phyloP scores from a whole-genome alignment of 108 stramenopile species.

The Poteriospumella lacustris region DNA sequence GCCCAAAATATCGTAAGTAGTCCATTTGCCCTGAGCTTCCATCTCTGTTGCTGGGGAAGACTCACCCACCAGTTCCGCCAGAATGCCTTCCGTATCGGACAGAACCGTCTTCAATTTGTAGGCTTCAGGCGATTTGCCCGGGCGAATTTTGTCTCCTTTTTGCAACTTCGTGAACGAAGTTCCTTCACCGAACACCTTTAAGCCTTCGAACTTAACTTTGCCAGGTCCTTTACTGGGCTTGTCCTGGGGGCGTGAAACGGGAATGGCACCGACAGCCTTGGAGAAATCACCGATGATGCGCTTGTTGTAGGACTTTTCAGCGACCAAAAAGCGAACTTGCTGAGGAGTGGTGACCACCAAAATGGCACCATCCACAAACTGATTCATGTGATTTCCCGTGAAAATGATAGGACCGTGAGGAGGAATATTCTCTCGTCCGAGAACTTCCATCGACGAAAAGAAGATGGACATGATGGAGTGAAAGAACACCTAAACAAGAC shows the following conservation, averaged over 20 bases:
- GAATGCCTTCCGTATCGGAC: constrained; percentile 37
- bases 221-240: background rate
- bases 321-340: constrained; percentile 82
- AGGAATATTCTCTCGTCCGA: constrained; percentile 83
- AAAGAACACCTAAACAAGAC: constrained; percentile 44
- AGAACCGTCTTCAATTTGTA: constrained; percentile 32
- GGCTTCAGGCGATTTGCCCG: background rate
- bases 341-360: constrained; percentile 77
- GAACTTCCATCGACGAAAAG: constrained; percentile 77
- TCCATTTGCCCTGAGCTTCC: background rate
- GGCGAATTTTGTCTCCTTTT: constrained; percentile 26
- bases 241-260: constrained; percentile 50
- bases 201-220: background rate
- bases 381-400: constrained; percentile 91
- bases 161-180: constrained; percentile 1
- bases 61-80: constrained; percentile 34
- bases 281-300: constrained; percentile 85
- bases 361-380: constrained; percentile 87
- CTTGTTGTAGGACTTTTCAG: constrained; percentile 78
- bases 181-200: background rate
- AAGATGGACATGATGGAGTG: constrained; percentile 54
- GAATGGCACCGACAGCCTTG: constrained; percentile 81
- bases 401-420: constrained; percentile 85
- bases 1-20: constrained; percentile 70
- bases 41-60: background rate